phyloP scores from a whole-genome alignment of 2,329 filamentous ascomycete species.

The Colletotrichum scovillei region DNA sequence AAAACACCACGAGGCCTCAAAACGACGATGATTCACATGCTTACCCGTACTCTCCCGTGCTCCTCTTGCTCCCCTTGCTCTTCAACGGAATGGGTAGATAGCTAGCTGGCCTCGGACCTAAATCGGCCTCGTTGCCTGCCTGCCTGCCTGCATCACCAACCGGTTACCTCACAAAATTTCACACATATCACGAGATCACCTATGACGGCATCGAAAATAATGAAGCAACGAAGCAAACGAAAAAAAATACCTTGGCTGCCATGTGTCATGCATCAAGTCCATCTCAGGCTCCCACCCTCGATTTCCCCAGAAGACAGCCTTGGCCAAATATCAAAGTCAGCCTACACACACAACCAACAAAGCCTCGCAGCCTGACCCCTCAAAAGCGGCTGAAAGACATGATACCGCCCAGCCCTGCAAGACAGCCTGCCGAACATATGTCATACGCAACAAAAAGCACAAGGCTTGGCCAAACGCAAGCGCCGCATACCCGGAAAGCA shows the following conservation, averaged over 20 bases:
- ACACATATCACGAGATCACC: neutral
- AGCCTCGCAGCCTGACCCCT: neutral
- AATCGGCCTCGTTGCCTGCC: neutral
- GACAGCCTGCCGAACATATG: neutral
- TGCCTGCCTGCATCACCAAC: neutral
- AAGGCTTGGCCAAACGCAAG: neutral
- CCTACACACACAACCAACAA: neutral
- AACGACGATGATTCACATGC: neutral
- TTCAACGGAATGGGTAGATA: neutral
- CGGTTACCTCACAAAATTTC: neutral
- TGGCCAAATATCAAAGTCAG: neutral
- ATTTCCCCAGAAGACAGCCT: too few relatives aligned
- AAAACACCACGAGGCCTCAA: neutral
- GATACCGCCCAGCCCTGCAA: neutral
- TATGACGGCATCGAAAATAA: neutral
- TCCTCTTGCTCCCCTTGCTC: neutral
- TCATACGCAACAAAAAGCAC: neutral
- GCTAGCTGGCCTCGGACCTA: neutral
- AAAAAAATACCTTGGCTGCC: neutral
- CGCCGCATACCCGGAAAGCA: neutral
- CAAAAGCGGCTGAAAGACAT: neutral
- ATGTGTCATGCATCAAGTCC: too few relatives aligned
- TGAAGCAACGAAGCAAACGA: neutral
- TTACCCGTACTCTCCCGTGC: neutral
- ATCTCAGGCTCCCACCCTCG: too few relatives aligned